These are phyloP conservation scores for Ogataea corticis DNA, from an alignment of 805 yeast genomes.

Conservation along the genomic window DNA sequence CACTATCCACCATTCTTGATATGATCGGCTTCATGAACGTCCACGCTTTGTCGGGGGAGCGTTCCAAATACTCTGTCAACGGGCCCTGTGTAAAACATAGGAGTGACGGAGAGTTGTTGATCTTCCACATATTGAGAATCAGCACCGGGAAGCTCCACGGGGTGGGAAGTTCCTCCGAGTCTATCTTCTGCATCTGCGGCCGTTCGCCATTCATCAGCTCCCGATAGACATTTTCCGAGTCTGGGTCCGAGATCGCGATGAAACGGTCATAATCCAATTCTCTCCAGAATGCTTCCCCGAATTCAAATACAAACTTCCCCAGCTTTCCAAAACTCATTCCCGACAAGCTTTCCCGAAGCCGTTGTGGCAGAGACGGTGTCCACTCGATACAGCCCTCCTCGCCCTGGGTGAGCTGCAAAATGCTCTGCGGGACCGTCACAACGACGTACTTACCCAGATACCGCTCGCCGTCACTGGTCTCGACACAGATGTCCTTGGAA, in stretches of 20 bases:
- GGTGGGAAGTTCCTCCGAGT: slow-evolving; percentile 29
- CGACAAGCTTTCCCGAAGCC: slow-evolving; percentile 43
- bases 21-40: slow-evolving; percentile 56
- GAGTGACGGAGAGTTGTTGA: slow-evolving; percentile 52
- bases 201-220: background rate
- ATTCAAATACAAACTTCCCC: slow-evolving; percentile 74
- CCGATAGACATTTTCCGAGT: slow-evolving; percentile 6
- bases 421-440: slow-evolving; percentile 78
- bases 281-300: slow-evolving; percentile 62
- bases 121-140: slow-evolving; percentile 58
- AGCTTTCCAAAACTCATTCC: slow-evolving; percentile 62
- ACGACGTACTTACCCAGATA: slow-evolving; percentile 56
- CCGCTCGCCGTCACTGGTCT: slow-evolving; percentile 34
- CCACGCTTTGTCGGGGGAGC: slow-evolving; percentile 55
- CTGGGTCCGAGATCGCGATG: slow-evolving; percentile 43
- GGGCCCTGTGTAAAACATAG: slow-evolving; percentile 73
- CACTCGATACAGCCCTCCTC: slow-evolving; percentile 52
- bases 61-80: slow-evolving; percentile 60
- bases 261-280: slow-evolving; percentile 49
- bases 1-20: slow-evolving; percentile 15
- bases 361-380: slow-evolving; percentile 53
- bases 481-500: slow-evolving; percentile 30
- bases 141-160: slow-evolving; percentile 62
- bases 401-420: slow-evolving; percentile 45
- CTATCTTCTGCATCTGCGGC: background rate